phyloP scores from a whole-genome alignment of 371 early-diverging fungal species.

The Mucor sp. region DNA sequence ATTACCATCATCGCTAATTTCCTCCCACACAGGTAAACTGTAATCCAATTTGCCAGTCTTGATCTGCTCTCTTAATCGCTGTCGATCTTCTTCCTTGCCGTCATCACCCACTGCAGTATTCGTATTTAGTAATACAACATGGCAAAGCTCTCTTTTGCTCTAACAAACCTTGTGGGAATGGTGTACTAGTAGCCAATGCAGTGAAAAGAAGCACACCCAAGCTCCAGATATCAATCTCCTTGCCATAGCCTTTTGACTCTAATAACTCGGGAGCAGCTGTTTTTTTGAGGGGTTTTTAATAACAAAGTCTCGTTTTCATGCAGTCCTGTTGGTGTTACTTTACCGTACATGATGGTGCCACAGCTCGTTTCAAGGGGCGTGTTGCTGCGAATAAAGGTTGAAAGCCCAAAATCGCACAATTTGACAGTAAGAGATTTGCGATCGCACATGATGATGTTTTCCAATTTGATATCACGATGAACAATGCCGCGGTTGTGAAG shows the following conservation, averaged over 20 bases:
- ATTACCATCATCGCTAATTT: conserved; percentile 12
- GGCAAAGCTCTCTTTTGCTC: neutral
- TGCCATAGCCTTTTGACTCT: conserved; percentile 85
- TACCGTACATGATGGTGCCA: conserved; percentile 27
- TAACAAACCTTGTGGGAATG: conserved; percentile 61
- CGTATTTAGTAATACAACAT: neutral
- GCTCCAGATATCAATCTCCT: conserved; percentile 98
- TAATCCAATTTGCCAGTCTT: conserved; percentile 5
- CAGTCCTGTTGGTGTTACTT: neutral
- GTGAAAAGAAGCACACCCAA: conserved; percentile 96
- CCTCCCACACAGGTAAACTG: conserved; percentile 6
- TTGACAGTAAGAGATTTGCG: conserved; percentile 12
- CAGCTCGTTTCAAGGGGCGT: conserved; percentile 13
- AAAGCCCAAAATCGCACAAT: conserved; percentile 22
- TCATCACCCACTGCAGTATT: neutral
- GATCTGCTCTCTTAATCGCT: neutral
- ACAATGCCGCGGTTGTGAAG: conserved; percentile 72
- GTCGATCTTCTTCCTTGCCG: neutral
- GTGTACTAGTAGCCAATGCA: conserved; percentile 87
- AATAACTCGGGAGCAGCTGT: conserved; percentile 86
- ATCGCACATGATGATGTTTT: conserved; percentile 64
- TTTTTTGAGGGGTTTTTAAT: neutral
- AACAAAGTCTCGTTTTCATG: neutral
- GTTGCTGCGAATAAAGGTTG: conserved; percentile 5
- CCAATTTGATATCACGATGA: conserved; percentile 77